These are phyloP conservation scores for Penicillium sp. DNA, from an alignment of 2,329 filamentous ascomycete genomes.

Conservation along the genomic window DNA sequence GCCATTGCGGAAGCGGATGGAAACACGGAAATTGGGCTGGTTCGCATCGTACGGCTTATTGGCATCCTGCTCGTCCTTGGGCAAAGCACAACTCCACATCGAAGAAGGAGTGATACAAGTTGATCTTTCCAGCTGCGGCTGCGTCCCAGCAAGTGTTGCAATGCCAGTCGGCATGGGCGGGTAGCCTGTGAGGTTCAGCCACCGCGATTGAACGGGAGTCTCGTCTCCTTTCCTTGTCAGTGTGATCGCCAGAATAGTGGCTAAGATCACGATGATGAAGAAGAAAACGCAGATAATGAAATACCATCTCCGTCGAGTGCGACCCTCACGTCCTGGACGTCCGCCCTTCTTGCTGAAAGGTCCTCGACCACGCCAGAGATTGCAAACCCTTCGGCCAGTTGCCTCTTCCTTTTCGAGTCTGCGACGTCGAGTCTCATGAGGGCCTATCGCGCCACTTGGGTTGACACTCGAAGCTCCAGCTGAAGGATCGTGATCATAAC, in stretches of 20 bases:
- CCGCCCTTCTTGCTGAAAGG: constrained; percentile 63
- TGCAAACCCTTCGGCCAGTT: constrained; percentile 55
- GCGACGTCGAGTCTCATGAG: constrained; percentile 53
- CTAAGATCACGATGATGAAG: constrained; percentile 56
- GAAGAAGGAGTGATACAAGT: constrained; percentile 70
- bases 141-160: constrained; percentile 71
- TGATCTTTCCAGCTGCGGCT: constrained; percentile 61
- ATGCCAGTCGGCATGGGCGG: constrained; percentile 84
- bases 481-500: constrained; percentile 15
- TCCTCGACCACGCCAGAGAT: constrained; percentile 64
- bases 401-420: constrained; percentile 66
- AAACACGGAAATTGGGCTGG: constrained; percentile 74
- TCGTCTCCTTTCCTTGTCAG: constrained; percentile 49
- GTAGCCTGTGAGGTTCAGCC: constrained; percentile 82
- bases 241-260: constrained; percentile 56
- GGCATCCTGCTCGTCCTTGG: constrained; percentile 69
- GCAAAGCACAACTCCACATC: constrained; percentile 82
- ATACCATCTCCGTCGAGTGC: constrained; percentile 61
- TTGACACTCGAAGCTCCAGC: constrained; percentile 24
- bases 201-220: constrained; percentile 53
- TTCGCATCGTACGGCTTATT: constrained; percentile 62
- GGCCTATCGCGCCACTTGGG: constrained; percentile 21
- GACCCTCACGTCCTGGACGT: constrained; percentile 60
- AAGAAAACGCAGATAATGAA: constrained; percentile 52
- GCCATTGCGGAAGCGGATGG: constrained; percentile 63